Base-by-base conservation (phyloP, 1,139 yeast species). In the Pichia inconspicua region DNA sequence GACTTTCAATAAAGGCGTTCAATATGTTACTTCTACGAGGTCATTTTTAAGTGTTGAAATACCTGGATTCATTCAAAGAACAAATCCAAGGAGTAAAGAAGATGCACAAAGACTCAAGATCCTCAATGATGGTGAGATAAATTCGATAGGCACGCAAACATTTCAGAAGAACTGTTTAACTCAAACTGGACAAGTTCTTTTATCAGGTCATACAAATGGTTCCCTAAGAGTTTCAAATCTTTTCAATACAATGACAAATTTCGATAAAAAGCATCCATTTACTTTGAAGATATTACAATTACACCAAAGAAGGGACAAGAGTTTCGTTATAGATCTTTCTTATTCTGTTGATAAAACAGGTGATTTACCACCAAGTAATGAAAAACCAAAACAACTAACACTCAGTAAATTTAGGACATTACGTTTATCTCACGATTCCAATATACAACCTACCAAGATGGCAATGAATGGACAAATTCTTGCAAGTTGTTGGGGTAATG, bases 401-500 rank as follows among this genome's bases (percentile, higher is more conserved):
- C 39, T 27, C 22, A 40, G 44, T 15, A 45, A 44, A 27, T 25
- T 34, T 2, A 43, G 34, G 38, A 43, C 12, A 14, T 30, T 44
- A 9, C 37, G 44, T 17, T 40, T 32, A 9, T 25, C 41, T 14
- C 15, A 39, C 28, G 44, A 40, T 7, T 42, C 37, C 15, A 45
- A 36, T 12, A n/a, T 48, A 4, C 48, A 48, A 38, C 42, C 45
- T 5, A 22, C 45, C 12, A 42, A 43, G 14, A 28, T 50, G 5
- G n/a, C 47, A 22, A 43, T 45, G 47, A 11, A 41, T 12, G 42
- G 27, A 25, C 19, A 50, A 15, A 19, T 39, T 11, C 5, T 52
- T 11, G 44, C 84, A 75, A 63, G 82, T 83, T 3, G 82, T 1
- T 74, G 84, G 15, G 74, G 77, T 7, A 69, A 79, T 4, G 97